Evolutionary conservation across 2,329 filamentous ascomycete genomes (phyloP), one percentile per base, ranked within the genome.

Genomic region (Cladophialophora carrionii): DNA sequence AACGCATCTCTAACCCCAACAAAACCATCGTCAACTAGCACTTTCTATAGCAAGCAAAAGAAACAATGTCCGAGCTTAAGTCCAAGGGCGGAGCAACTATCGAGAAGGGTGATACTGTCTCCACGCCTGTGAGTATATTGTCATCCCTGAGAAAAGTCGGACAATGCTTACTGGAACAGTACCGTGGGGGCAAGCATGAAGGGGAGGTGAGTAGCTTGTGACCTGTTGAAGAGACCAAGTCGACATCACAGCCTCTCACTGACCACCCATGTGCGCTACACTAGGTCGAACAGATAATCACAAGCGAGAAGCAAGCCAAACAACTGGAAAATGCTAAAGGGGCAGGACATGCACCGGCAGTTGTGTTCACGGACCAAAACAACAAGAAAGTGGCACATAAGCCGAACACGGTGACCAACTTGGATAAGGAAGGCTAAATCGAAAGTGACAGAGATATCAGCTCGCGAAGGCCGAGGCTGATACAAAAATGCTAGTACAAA

Each of bases 321-420:
- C 52, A 57, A 31, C 56, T 49, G 43, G 17, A 49, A 37, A 37
- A 54, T 26, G 68, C 62, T 20, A 68, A 68, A 54, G 66, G 68
- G n/a, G 64, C 68, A 12, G 57, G 57, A 3, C 67, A 68, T 49
- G 56, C 66, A 12, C 68, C 68, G n/a, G 66, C 65, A 9, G 64
- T 70, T 6, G 63, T 70, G 9, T 68, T 66, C 43, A 63, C 64
- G 14, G 66, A 68, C 37, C 66, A 70, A 59, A 70, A 70, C 26
- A 60, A 66, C 32, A 70, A 70, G 37, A 70, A 68, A 57, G 68
- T 67, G 55, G 67, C 64, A 54, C 66, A 70, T 26, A 68, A 68
- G 59, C 68, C 66, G 14, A 60, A 43, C 3, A 67, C 68, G 7
- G 53, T 70, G 58, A 68, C 58, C 10, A 54, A 70, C 37, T 22